These are phyloP conservation scores for Colletotrichum navitas DNA, from an alignment of 2,329 filamentous ascomycete species.

Conservation along the genomic window DNA sequence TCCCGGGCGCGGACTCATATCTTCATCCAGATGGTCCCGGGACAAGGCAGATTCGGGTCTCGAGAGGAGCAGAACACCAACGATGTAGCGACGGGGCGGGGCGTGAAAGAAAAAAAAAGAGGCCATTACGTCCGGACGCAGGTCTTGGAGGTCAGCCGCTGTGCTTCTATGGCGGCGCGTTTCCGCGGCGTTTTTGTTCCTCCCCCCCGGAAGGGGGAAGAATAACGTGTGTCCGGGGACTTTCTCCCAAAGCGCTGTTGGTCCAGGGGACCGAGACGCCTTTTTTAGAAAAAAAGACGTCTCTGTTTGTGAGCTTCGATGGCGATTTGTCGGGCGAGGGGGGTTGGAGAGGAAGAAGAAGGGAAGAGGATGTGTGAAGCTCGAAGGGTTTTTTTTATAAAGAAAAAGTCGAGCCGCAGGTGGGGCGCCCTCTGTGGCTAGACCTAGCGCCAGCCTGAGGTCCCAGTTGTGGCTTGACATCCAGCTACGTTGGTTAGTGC, in stretches of 20 bases:
- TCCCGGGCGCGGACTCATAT: slow-evolving; percentile 82
- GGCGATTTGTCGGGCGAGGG: slow-evolving; percentile 99
- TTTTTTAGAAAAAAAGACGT: slow-evolving; percentile 53
- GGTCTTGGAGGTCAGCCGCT: slow-evolving; percentile 84
- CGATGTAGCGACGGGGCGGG: slow-evolving; percentile 63
- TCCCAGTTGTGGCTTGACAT: slow-evolving; percentile 20
- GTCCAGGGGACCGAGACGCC: slow-evolving; percentile 52
- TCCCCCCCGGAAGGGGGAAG: slow-evolving; percentile 50
- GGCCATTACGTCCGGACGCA: slow-evolving; percentile 60
- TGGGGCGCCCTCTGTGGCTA: slow-evolving; percentile 33
- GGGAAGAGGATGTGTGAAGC: slow-evolving; percentile 44
- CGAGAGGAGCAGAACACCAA: slow-evolving; percentile 45
- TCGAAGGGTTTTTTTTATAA: slow-evolving; percentile 38
- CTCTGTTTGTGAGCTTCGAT: slow-evolving; percentile 98
- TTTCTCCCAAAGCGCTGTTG: slow-evolving; percentile 96
- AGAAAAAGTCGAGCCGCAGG: slow-evolving; percentile 25
- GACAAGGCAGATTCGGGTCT: slow-evolving; percentile 19
- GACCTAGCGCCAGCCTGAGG: neutral
- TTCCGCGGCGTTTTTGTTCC: slow-evolving; percentile 76
- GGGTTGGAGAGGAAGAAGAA: slow-evolving; percentile 66
- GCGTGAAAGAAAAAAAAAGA: slow-evolving; percentile 46
- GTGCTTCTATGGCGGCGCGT: slow-evolving; percentile 99
- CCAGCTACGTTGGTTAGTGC: neutral
- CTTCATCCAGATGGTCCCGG: slow-evolving; percentile 78
- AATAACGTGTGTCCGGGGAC: slow-evolving; percentile 89